phyloP scores from a whole-genome alignment of 805 yeast genomes.

The Saturnispora ahearnii region DNA sequence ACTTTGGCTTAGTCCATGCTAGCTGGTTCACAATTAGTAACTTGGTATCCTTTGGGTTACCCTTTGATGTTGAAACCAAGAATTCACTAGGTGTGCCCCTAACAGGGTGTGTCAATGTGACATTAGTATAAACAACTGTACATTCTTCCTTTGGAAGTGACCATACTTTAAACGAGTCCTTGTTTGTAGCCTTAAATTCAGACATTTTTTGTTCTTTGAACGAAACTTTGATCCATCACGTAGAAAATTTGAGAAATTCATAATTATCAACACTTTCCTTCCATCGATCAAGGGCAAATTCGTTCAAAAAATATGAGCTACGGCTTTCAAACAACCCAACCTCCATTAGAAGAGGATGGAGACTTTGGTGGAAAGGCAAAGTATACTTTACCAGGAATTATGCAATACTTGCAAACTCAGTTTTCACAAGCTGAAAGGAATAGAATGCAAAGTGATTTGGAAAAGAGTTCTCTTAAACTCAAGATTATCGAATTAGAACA shows the following conservation, averaged over 20 bases:
- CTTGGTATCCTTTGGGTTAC: background rate
- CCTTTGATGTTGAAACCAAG: conserved; percentile 1
- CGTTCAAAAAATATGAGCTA: background rate
- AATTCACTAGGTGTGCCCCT: conserved; percentile 7
- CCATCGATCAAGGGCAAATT: background rate
- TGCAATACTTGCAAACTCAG: conserved; percentile 50
- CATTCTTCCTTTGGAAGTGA: background rate
- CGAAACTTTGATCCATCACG: background rate
- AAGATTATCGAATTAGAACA: conserved; percentile 44
- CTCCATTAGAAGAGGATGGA: background rate
- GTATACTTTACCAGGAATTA: conserved; percentile 48
- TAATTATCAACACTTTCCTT: background rate
- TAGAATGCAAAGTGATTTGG: conserved; percentile 44
- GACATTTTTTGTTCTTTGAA: background rate
- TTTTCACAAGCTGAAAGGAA: conserved; percentile 38
- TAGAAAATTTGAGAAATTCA: background rate
- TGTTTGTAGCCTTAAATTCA: background rate
- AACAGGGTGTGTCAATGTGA: conserved; percentile 9
- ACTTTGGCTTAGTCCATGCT: conserved; percentile 16
- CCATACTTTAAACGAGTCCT: background rate
- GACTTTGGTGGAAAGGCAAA: conserved; percentile 11
- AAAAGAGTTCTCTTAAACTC: conserved; percentile 41
- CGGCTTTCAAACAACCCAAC: background rate
- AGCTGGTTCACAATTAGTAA: conserved; percentile 23
- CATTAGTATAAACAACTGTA: conserved; percentile 6